Evolutionary conservation across 352 stramenopile genomes (phyloP).

Genomic region (Pythium folliculosum): DNA sequence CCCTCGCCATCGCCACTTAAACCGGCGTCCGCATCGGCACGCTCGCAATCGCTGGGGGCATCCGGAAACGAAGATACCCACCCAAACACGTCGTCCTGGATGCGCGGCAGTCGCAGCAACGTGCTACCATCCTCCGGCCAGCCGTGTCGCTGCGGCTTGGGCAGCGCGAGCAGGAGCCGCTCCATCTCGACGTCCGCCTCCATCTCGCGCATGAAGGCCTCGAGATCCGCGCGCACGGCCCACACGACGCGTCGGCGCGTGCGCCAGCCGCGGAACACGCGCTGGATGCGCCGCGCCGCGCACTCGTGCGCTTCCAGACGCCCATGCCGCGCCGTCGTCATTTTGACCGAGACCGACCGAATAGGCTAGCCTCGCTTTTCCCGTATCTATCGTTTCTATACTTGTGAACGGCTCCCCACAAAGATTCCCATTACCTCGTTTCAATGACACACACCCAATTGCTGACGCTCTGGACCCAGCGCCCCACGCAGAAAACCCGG

Average conservation of each 20-base stretch:
- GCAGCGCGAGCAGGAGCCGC: conserved; percentile 31
- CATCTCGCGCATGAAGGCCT: conserved; percentile 44
- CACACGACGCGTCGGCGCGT: conserved; percentile 47
- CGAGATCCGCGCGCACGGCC: conserved; percentile 45
- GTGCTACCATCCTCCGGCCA: conserved; percentile 27
- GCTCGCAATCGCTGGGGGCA: background rate
- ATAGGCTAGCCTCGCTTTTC: background rate
- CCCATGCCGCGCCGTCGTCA: background rate
- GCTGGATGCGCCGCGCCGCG: conserved; percentile 29
- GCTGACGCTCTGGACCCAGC: background rate
- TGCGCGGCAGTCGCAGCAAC: conserved; percentile 11
- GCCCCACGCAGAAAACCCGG: background rate
- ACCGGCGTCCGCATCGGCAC: too few relatives aligned
- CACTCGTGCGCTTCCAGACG: background rate
- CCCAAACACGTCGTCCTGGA: conserved; percentile 17
- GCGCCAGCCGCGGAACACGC: conserved; percentile 58
- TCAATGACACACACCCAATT: background rate
- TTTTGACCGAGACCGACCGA: background rate
- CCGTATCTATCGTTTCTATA: conserved; percentile 11
- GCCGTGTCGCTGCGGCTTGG: conserved; percentile 11
- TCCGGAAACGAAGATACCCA: conserved; percentile 11
- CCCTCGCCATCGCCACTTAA: too few relatives aligned
- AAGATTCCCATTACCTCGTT: background rate
- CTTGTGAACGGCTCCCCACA: too few relatives aligned
- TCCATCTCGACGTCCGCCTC: conserved; percentile 38